A percentile compares a stretch with the other conserved stretches of the same genome.
phyloP scores from a whole-genome alignment of 129 eudicot genomes.

The Oenanthe sinensis region DNA sequence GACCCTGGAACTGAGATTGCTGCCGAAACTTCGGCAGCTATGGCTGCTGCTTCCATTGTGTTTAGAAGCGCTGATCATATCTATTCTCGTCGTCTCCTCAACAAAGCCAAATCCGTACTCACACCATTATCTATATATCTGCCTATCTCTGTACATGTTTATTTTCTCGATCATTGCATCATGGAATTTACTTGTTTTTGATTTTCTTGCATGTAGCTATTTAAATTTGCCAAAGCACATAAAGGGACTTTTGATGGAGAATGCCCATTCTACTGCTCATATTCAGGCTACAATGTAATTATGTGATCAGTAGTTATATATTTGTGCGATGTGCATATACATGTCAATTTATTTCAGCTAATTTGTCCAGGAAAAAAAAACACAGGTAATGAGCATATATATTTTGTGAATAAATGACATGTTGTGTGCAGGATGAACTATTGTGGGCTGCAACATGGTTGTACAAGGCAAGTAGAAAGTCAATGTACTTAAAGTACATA shows the following conservation, averaged over 20 bases:
- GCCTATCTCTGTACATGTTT: background rate
- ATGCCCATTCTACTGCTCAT: constrained; percentile 89
- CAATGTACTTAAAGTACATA: constrained; percentile 38
- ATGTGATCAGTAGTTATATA: background rate
- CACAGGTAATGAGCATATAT: no score
- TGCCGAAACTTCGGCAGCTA: constrained; percentile 75
- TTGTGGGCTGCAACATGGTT: constrained; percentile 94
- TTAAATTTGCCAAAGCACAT: constrained; percentile 48
- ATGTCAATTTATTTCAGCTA: background rate
- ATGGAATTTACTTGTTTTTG: background rate
- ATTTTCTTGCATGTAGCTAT: constrained; percentile 42
- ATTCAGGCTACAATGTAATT: constrained; percentile 64
- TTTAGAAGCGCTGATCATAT: constrained; percentile 34
- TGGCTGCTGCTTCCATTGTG: constrained; percentile 68
- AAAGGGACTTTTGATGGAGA: constrained; percentile 83
- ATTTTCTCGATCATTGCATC: background rate
- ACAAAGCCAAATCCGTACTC: constrained; percentile 47
- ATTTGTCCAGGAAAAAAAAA: background rate
- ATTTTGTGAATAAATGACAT: background rate
- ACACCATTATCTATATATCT: background rate
- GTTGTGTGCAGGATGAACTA: constrained; percentile 58
- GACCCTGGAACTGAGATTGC: constrained; percentile 83
- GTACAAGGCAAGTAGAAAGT: constrained; percentile 42
- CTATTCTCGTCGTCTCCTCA: constrained; percentile 44
- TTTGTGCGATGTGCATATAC: background rate